Conservation (phyloP, 176 grass and related monocot species). For the Rhynchospora tenuis region DNA sequence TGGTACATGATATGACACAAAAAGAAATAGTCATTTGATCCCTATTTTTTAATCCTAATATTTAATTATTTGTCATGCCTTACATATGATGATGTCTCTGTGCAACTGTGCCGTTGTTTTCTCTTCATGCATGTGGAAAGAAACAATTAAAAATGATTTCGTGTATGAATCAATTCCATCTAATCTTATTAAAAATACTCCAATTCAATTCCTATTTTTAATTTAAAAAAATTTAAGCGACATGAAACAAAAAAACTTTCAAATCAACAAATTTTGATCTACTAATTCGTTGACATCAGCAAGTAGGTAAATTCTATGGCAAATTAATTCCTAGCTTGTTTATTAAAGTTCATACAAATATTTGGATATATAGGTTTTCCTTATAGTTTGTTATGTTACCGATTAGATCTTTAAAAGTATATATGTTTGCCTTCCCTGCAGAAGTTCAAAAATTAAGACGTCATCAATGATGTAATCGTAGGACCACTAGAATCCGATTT, state of each 20-base stretch:
- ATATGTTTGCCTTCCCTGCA: neutral
- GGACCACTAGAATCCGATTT: neutral
- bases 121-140: no score
- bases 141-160: no score
- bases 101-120: no score
- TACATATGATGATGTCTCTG: no score
- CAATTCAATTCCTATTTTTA: neutral
- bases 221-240: neutral
- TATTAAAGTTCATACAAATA: neutral
- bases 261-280: neutral
- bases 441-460: neutral
- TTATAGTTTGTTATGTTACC: neutral
- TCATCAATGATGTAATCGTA: neutral
- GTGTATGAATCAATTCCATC: no score
- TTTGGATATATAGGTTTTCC: neutral
- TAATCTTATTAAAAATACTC: no score
- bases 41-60: no score
- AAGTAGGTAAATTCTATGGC: neutral
- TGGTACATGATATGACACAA: no score
- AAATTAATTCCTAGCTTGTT: neutral
- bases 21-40: no score
- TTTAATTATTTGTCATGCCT: no score
- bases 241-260: neutral
- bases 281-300: neutral
- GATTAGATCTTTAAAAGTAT: neutral